These are phyloP conservation scores for Solanum hybrid DNA, from an alignment of 305 asterid genomes.

Conservation along the genomic window DNA sequence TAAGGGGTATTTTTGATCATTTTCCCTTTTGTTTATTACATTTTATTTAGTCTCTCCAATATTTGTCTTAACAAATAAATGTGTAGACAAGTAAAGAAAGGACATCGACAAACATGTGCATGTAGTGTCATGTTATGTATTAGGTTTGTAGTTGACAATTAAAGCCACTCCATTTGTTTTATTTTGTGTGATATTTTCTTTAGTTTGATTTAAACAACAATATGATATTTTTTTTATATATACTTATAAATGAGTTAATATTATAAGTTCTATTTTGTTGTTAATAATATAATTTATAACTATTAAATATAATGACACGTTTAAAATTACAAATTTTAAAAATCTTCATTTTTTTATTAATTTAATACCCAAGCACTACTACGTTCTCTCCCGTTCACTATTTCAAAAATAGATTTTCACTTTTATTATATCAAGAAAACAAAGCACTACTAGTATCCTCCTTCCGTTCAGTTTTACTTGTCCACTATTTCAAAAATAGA, in stretches of 20 bases:
- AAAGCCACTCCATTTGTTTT: not conserved
- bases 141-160: not conserved
- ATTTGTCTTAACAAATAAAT: not conserved
- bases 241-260: not conserved
- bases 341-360: not conserved
- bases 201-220: not conserved
- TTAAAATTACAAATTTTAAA: not conserved
- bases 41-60: not conserved
- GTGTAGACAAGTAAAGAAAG: not conserved
- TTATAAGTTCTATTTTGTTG: not conserved
- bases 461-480: not conserved
- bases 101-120: not conserved
- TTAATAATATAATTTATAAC: not conserved
- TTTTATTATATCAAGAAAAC: not conserved
- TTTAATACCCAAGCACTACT: not conserved
- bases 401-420: not conserved
- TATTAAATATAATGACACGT: not conserved
- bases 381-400: not conserved
- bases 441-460: not conserved
- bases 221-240: not conserved
- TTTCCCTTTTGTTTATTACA: not conserved
- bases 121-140: not conserved
- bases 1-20: accelerated
- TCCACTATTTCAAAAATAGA: too few relatives aligned
- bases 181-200: not conserved